Evolutionary conservation across 2,329 filamentous ascomycete species (phyloP), one percentile per base, ranked within the genome.

Genomic region (Thielaviopsis ethacetica): DNA sequence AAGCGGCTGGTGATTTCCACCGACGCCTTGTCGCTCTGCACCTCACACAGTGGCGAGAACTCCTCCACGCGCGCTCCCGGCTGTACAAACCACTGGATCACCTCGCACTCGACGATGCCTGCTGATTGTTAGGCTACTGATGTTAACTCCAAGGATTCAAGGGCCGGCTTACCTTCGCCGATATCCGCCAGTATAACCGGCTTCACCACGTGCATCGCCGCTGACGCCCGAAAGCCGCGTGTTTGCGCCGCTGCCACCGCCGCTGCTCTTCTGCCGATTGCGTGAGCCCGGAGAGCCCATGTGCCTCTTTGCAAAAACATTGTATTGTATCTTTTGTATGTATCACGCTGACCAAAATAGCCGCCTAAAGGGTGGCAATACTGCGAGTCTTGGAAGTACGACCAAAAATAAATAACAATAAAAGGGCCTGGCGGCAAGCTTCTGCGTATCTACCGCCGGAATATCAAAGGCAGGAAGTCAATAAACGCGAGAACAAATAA

Each of bases 71-170:
- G 84, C 41, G 93, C 93, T 61, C 91, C 91, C 55, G 94, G 90
- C 72, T 96, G 86, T 64, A 98, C 91, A 70, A 97, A 98, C 93
- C 93, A 98, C 75, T 98, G 93, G 67, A 97, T 97, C 67, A 98
- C 88, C 72, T 98, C 93, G 68, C 93, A 95, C 74, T 98, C 93
- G 69, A 93, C 91, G 67, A 97, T 98, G 59, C 93, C 93, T 93
- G 65, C 19, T 7, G 50, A 56, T 57, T 53, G 19, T 56, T 38
- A 41, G 13, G 24, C 54, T 47, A 54, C 53, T 17, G n/a, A 15
- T 10, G 30, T 49, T 13, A 21, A 7, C 9, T 21, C 6, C 17
- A 44, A 49, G 2, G 3, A 19, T 3, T n/a, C 5, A 49, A 10
- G 7, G 17, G 44, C 9, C 19, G 12, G 68, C 72, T 63, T 65